Conservation (phyloP, 768 basidiomycete species). For the Collybiopsis luxurians region DNA sequence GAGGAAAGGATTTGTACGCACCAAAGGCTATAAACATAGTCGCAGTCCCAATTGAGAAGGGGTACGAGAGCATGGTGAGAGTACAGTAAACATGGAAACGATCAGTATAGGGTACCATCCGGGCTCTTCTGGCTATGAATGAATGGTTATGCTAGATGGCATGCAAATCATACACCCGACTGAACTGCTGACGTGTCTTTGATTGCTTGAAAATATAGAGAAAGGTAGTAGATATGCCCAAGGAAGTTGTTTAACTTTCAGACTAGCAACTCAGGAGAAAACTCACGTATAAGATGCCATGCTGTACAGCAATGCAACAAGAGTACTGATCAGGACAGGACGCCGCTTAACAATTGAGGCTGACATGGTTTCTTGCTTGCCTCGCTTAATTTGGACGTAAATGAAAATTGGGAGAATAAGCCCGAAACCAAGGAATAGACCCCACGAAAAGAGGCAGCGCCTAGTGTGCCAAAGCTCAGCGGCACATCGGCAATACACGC, state of each 20-base stretch:
- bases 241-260: conserved; percentile 17
- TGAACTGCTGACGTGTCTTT: conserved; percentile 8
- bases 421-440: conserved; percentile 15
- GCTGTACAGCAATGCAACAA: conserved; percentile 8
- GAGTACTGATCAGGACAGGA: conserved; percentile 9
- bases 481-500: too few relatives aligned
- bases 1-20: too few relatives aligned
- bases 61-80: too few relatives aligned
- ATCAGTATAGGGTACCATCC: too few relatives aligned
- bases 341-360: conserved; percentile 8
- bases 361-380: conserved; percentile 7
- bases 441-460: too few relatives aligned
- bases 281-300: conserved; percentile 13
- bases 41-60: too few relatives aligned
- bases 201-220: conserved; percentile 16
- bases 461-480: too few relatives aligned
- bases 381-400: conserved; percentile 9
- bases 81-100: too few relatives aligned
- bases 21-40: too few relatives aligned
- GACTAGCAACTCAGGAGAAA: conserved; percentile 16
- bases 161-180: conserved; percentile 17
- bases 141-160: too few relatives aligned
- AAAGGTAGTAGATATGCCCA: conserved; percentile 17
- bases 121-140: too few relatives aligned
- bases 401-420: not conserved